phyloP scores from a whole-genome alignment of 768 basidiomycete species.

The Naganishia antarctica region DNA sequence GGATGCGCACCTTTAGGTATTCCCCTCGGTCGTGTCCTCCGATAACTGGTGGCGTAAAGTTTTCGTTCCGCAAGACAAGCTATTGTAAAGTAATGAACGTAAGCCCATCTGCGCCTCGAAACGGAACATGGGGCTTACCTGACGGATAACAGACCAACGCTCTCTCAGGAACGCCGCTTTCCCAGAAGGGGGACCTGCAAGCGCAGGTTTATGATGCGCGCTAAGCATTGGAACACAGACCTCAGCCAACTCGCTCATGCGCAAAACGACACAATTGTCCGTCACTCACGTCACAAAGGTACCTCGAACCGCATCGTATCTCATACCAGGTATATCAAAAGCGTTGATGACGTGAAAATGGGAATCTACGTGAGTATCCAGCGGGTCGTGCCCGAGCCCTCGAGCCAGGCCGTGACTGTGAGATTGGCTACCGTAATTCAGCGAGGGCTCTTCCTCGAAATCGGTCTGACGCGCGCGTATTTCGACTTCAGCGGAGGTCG shows the following conservation, averaged over 20 bases:
- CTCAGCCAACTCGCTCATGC: not conserved
- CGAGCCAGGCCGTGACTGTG: constrained; percentile 13
- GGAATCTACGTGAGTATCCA: constrained; percentile 44
- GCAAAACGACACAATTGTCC: not conserved
- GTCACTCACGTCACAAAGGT: constrained; percentile 75
- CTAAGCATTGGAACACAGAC: not conserved
- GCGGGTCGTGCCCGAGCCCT: constrained; percentile 15
- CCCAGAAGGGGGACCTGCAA: constrained; percentile 79
- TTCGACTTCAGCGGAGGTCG: no score
- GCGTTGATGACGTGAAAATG: constrained; percentile 78
- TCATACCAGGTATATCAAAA: constrained; percentile 92
- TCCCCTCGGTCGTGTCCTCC: constrained; percentile 80
- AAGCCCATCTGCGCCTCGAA: no score
- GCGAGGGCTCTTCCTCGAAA: constrained; percentile 31
- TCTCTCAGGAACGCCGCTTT: constrained; percentile 75
- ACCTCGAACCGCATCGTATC: constrained; percentile 78
- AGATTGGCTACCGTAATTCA: constrained; percentile 5
- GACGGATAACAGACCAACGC: constrained; percentile 81
- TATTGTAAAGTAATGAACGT: no score
- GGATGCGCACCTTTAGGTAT: constrained; percentile 73
- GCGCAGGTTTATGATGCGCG: constrained; percentile 59
- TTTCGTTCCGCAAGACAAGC: constrained; percentile 87
- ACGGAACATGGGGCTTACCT: constrained; percentile 50
- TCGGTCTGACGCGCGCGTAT: constrained; percentile 11
- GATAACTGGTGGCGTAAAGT: constrained; percentile 92